phyloP scores from a whole-genome alignment of 129 eudicot genomes.

The Flaveria trinervia region DNA sequence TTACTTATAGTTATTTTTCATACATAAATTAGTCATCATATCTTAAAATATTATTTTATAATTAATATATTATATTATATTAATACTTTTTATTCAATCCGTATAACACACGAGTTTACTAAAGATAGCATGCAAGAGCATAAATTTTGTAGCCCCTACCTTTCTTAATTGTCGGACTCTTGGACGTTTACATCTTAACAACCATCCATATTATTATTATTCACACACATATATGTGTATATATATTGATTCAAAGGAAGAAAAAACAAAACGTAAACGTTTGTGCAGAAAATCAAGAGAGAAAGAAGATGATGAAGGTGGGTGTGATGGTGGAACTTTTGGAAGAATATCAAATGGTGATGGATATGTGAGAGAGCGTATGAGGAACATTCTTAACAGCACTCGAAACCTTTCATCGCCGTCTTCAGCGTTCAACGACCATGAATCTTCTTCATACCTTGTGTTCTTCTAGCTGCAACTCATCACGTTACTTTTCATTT shows the following conservation, averaged over 20 bases:
- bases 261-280: constrained; percentile 20
- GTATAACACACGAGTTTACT: too few species aligned
- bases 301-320: constrained; percentile 36
- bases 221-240: neutral
- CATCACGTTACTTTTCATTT: neutral
- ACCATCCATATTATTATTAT: constrained; percentile 20
- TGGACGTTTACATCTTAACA: constrained; percentile 40
- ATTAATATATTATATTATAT: too few species aligned
- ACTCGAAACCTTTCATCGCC: neutral
- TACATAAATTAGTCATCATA: too few species aligned
- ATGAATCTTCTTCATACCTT: neutral
- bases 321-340: constrained; percentile 38
- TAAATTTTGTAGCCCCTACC: constrained; percentile 30
- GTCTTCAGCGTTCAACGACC: neutral
- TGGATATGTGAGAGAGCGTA: constrained; percentile 29
- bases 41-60: too few species aligned
- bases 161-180: constrained; percentile 27
- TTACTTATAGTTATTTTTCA: too few species aligned
- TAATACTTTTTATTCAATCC: too few species aligned
- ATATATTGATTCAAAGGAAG: neutral
- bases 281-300: neutral
- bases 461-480: constrained; percentile 9
- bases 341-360: constrained; percentile 37
- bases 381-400: constrained; percentile 20
- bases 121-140: neutral